Evolutionary conservation across 768 basidiomycete species (phyloP).

Genomic region (Tricholoma hemisulphureum): DNA sequence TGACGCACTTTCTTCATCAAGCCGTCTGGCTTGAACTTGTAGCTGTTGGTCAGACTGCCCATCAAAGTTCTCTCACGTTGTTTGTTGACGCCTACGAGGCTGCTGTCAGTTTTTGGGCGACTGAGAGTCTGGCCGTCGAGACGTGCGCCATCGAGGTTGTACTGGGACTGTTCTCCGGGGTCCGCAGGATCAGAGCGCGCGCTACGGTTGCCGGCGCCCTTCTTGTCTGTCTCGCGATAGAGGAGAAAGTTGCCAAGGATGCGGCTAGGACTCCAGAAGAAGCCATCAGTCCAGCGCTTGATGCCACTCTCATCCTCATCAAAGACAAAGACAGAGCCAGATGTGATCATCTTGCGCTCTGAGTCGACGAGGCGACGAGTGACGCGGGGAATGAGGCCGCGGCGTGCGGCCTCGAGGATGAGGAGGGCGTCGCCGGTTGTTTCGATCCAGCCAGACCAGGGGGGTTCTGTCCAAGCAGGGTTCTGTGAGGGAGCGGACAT

Average conservation of each 20-base stretch:
- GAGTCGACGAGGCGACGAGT: constrained; percentile 90
- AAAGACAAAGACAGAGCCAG: constrained; percentile 94
- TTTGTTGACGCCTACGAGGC: constrained; percentile 56
- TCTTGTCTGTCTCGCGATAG: constrained; percentile 91
- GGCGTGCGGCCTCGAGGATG: constrained; percentile 89
- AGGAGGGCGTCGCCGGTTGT: constrained; percentile 95
- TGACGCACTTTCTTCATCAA: constrained; percentile 92
- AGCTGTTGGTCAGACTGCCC: constrained; percentile 88
- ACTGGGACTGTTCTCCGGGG: constrained; percentile 33
- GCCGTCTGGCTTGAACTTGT: constrained; percentile 90
- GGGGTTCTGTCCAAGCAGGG: constrained; percentile 77
- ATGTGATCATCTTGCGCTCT: constrained; percentile 90
- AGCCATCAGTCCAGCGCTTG: constrained; percentile 98
- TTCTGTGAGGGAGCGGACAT: constrained; percentile 43
- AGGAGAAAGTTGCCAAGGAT: constrained; percentile 94
- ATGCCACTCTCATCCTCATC: constrained; percentile 97
- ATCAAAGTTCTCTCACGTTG: constrained; percentile 79
- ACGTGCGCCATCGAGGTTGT: constrained; percentile 25
- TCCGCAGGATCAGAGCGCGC: constrained; percentile 41
- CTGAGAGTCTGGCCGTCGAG: constrained; percentile 52
- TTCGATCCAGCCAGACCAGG: constrained; percentile 94
- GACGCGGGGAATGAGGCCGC: constrained; percentile 88
- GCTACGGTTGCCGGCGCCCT: constrained; percentile 62
- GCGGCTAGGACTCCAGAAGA: constrained; percentile 90
- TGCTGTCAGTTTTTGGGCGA: constrained; percentile 54